Base-by-base conservation (phyloP, 768 basidiomycete species). In the Leucocoprinus birnbaumii region DNA sequence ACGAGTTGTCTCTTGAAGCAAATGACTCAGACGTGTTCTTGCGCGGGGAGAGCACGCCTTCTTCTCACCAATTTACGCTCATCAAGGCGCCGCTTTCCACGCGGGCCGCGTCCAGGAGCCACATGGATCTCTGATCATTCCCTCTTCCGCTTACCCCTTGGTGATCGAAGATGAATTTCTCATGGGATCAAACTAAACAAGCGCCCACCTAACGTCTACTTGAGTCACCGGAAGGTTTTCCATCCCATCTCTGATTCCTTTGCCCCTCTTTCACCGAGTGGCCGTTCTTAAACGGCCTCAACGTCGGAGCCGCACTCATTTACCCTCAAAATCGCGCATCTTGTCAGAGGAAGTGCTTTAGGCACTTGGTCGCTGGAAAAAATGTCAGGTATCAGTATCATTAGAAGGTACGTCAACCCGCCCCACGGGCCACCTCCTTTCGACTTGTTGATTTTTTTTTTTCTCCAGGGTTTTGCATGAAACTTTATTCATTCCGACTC, bases 391-490 rank as follows among this genome's bases (percentile, higher is more conserved):
- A 2, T 41, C 26, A 3, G 31, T 31, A 5, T 31, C 31, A 31
- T 55, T 27, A 24, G 41, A 18, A 55, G 53, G 53, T 48, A n/a
- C 34, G 3, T 41, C 19, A 7, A 26, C n/a, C n/a, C n/a, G n/a
- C n/a, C n/a, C n/a, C n/a, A n/a, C n/a, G n/a, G n/a, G n/a, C n/a
- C n/a, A n/a, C n/a, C n/a, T n/a, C n/a, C n/a, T n/a, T n/a, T n/a
- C n/a, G n/a, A n/a, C n/a, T 21, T 40, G 19, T 3, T 31, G 11
- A 3, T 40, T 10, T 38, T 54, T 41, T 18, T 26, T 41, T 18
- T 37, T 42, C 35, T 31, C 18, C 42, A 63, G 62, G 31, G 35
- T 56, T 35, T 56, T 52, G 31, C 31, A 31, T 11, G 31, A 31
- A 11, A 11, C 31, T 5, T 11, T 31, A 31, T 31, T 31, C 31